Base-by-base conservation (phyloP, 768 basidiomycete genomes). In the Hortiboletus flavorubellus region DNA sequence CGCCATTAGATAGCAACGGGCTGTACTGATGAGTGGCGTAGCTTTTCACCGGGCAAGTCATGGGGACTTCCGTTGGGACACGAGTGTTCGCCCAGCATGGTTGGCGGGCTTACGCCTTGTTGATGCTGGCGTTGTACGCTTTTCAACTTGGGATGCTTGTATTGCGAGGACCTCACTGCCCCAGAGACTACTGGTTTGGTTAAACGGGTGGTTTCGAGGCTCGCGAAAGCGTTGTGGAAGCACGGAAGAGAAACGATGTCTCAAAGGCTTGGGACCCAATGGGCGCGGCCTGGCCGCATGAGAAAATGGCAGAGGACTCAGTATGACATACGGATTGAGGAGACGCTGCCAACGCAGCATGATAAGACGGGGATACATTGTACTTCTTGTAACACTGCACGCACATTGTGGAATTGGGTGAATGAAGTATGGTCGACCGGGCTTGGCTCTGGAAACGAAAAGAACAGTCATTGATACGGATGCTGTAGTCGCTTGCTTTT, bases 11-110 rank as follows among this genome's bases (percentile, higher is more conserved):
- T 16, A n/a, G 46, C 11, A 14, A 26, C 16, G 7, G 7, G 1
- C 15, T 6, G 3, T 41, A 2, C 35, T 42, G 44, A 60, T 21
- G 42, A 40, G 1, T 10, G 8, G 9, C 26, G 26, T 49, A 77
- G 72, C 59, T 87, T 31, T 90, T 91, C 69, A 77, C 89, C 23
- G 91, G 91, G 0, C 90, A 93, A 73, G 87, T 92, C 10, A 84
- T 88, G 71, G 91, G 91, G 16, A 91, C 90, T 0, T 78, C 87
- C 0, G 85, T 86, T 1, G 86, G 89, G 31, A 87, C 89, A 0
- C 68, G 80, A 35, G 79, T 93, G 2, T 93, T 90, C 71, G 77
- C 86, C 30, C 60, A 73, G 14, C 73, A 81, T 59, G 91, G 91
- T 15, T 92, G 89, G 89, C 76, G 82, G 35, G 77, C 87, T 0